These are phyloP conservation scores for Camellia granthamiana DNA, from an alignment of 148 eudicot genomes.

Conservation along the genomic window DNA sequence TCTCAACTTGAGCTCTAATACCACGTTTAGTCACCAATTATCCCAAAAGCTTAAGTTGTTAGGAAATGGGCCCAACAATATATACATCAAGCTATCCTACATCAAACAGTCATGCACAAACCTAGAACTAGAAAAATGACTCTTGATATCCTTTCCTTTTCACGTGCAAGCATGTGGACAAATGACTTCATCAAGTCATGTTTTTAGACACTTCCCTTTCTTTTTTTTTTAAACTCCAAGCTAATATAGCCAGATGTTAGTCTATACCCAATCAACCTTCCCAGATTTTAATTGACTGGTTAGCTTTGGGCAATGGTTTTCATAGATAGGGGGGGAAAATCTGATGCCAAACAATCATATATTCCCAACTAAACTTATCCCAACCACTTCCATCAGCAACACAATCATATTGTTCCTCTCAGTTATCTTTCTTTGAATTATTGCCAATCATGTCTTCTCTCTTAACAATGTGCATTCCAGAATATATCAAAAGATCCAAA, in stretches of 20 bases:
- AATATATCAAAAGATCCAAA: not conserved
- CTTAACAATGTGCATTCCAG: not conserved
- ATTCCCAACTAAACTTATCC: not conserved
- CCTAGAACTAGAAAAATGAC: not conserved
- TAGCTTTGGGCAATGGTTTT: not conserved
- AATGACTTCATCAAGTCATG: not conserved
- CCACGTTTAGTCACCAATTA: no score
- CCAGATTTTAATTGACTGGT: not conserved
- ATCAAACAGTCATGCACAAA: not conserved
- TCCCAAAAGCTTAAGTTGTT: no score
- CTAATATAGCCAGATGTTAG: not conserved
- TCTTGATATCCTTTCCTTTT: not conserved
- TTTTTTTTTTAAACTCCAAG: not conserved
- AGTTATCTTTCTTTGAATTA: no score
- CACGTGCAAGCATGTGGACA: not conserved
- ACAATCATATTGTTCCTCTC: no score
- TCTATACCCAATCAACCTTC: not conserved
- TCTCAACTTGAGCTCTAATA: no score
- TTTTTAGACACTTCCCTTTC: not conserved
- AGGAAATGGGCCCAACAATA: no score
- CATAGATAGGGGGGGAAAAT: not conserved
- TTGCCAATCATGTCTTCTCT: not conserved
- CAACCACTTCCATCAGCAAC: not conserved
- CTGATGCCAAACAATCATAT: conserved; percentile 8
- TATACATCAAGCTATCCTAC: no score